phyloP scores from a whole-genome alignment of 78 protist species.

The Dictyostelium capitatum region DNA sequence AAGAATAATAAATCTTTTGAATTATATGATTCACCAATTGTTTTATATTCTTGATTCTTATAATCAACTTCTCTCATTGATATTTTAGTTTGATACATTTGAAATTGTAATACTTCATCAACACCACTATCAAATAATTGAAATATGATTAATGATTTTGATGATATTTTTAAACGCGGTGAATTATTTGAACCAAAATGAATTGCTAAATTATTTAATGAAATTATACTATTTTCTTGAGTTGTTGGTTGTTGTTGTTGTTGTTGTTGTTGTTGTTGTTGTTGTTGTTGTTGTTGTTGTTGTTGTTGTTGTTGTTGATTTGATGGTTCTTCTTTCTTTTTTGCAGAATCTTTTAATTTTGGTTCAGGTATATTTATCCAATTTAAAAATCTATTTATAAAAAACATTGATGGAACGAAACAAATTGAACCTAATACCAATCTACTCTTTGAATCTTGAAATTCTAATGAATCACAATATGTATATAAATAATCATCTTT shows the following conservation, averaged over 20 bases:
- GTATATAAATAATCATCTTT: constrained; percentile 30
- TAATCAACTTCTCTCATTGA: constrained; percentile 13
- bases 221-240: constrained; percentile 17
- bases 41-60: background rate
- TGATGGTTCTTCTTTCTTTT: background rate
- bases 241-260: background rate
- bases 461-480: constrained; percentile 25
- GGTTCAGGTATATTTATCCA: constrained; percentile 5
- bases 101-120: constrained; percentile 14
- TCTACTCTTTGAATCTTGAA: constrained; percentile 1
- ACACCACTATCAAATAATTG: background rate
- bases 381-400: constrained; percentile 23
- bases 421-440: constrained; percentile 2
- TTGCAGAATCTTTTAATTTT: background rate
- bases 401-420: constrained; percentile 35
- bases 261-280: background rate
- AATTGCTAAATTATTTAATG: constrained; percentile 10
- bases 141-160: background rate
- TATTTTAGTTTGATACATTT: background rate
- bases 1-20: constrained; percentile 27
- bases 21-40: constrained; percentile 12
- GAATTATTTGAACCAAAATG: constrained; percentile 30
- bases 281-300: background rate
- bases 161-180: constrained; percentile 1
- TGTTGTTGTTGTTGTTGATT: background rate